Evolutionary conservation across 2,329 filamentous ascomycete species (phyloP).

Genomic region (Dactylonectria macrodidyma): DNA sequence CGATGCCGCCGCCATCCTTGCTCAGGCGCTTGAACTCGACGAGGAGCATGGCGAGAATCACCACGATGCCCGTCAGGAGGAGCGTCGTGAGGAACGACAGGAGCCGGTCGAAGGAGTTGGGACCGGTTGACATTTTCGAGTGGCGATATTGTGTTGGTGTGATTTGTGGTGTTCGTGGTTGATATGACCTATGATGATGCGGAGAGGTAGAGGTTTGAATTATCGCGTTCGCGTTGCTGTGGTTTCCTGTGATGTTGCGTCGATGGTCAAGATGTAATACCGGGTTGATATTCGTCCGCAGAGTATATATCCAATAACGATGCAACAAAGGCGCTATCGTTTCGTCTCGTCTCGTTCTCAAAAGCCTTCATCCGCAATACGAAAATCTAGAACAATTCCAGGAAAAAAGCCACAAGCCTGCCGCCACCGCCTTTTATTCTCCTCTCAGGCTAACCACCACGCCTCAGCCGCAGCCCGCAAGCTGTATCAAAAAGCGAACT

Average conservation of each 20-base stretch:
- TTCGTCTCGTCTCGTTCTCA: background rate
- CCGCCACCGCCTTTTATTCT: background rate
- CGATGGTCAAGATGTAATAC: background rate
- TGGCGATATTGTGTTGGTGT: background rate
- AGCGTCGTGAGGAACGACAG: conserved; percentile 20
- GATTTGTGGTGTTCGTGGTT: background rate
- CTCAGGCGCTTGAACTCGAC: conserved; percentile 34
- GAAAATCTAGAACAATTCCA: background rate
- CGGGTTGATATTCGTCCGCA: background rate
- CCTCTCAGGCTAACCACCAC: background rate
- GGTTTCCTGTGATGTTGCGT: background rate
- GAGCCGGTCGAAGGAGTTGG: conserved; percentile 13
- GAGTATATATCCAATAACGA: background rate
- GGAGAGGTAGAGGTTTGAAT: background rate
- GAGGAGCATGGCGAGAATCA: conserved; percentile 34
- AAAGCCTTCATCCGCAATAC: background rate
- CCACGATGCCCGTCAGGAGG: conserved; percentile 27
- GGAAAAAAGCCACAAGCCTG: background rate
- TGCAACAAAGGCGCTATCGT: background rate
- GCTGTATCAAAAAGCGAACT: background rate
- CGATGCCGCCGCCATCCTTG: conserved; percentile 19
- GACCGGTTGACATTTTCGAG: conserved; percentile 1
- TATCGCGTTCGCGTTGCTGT: no score
- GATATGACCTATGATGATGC: background rate
- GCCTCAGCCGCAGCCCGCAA: background rate